Conservation (phyloP, 2,329 filamentous ascomycete genomes). For the Pseudogymnoascus sp. region DNA sequence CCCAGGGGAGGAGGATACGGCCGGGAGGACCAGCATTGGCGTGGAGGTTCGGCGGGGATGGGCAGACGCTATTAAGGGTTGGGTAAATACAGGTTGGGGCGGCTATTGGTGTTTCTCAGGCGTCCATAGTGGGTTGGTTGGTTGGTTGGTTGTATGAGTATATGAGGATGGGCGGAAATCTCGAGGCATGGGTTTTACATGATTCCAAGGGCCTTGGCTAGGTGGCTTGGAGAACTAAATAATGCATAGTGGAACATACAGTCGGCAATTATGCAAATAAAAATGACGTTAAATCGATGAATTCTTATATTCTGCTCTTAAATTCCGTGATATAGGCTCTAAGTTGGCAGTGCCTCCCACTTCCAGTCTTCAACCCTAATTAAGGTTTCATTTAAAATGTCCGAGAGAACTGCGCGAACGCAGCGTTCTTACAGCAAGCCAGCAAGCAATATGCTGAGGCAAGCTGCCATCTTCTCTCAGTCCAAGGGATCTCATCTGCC, state of each 20-base stretch:
- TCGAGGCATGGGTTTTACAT: neutral
- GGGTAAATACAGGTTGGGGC: neutral
- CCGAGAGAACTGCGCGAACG: neutral
- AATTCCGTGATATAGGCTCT: neutral
- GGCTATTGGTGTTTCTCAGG: neutral
- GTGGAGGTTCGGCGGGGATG: neutral
- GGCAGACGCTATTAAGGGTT: neutral
- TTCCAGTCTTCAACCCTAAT: neutral
- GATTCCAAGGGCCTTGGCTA: neutral
- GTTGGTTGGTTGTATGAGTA: neutral
- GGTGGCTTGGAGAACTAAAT: neutral
- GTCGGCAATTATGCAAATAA: neutral
- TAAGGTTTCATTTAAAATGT: neutral
- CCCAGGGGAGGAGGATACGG: neutral
- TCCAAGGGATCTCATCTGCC: slow-evolving; percentile 31
- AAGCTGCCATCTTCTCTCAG: slow-evolving; percentile 5
- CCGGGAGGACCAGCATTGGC: slow-evolving; percentile 5
- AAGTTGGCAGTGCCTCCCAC: neutral
- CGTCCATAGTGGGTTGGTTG: neutral
- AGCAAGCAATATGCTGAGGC: slow-evolving; percentile 5
- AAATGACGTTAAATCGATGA: neutral
- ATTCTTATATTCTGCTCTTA: neutral
- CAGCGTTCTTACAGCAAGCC: neutral
- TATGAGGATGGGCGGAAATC: neutral
- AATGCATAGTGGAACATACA: slow-evolving; percentile 2